These are phyloP conservation scores for Penicillium sp. DNA, from an alignment of 2,329 filamentous ascomycete species.

Conservation along the genomic window DNA sequence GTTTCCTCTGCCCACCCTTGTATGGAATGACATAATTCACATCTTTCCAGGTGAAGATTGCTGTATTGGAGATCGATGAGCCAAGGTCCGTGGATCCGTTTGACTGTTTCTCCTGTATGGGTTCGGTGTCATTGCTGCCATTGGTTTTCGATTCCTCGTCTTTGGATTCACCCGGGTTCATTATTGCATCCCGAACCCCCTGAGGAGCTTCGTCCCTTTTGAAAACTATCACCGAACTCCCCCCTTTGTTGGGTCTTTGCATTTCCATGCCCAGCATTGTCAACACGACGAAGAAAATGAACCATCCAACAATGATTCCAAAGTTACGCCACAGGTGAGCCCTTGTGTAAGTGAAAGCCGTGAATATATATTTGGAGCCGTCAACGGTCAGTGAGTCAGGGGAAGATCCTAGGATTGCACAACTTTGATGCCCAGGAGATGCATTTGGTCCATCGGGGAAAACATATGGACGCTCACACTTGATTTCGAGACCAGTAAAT, in stretches of 20 bases:
- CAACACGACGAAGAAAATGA: constrained; percentile 71
- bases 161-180: constrained; percentile 43
- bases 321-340: constrained; percentile 71
- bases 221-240: constrained; percentile 79
- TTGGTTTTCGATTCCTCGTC: constrained; percentile 55
- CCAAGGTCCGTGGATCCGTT: constrained; percentile 33
- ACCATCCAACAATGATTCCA: constrained; percentile 76
- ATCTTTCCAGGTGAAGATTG: constrained; percentile 82
- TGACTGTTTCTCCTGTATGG: constrained; percentile 18
- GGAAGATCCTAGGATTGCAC: constrained; percentile 59
- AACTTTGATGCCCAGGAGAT: constrained; percentile 57
- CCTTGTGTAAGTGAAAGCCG: constrained; percentile 57
- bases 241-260: constrained; percentile 75
- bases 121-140: constrained; percentile 14
- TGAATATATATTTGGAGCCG: constrained; percentile 59
- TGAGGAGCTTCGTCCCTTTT: constrained; percentile 67
- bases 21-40: constrained; percentile 70
- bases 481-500: constrained; percentile 60
- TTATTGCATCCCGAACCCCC: constrained; percentile 58
- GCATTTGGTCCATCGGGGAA: constrained; percentile 56
- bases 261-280: constrained; percentile 80
- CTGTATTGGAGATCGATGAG: constrained; percentile 62
- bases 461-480: constrained; percentile 58
- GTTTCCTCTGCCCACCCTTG: constrained; percentile 45
- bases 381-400: constrained; percentile 56